Evolutionary conservation across 192 early-diverging fungal species (phyloP).

Genomic region (Mortierella antarctica): DNA sequence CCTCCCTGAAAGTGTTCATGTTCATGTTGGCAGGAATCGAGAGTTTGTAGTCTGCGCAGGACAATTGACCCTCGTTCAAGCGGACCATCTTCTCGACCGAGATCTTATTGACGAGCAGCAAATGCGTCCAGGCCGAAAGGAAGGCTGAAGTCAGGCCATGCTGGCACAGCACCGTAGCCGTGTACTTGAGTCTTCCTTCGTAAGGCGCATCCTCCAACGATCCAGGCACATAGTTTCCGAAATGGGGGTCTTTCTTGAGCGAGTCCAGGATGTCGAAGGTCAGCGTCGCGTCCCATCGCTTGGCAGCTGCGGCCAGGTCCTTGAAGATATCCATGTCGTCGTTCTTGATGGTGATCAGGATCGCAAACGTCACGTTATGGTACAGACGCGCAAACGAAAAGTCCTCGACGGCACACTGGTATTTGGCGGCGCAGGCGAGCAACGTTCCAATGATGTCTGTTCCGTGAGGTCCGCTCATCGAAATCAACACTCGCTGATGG

Average conservation of each 20-base stretch:
- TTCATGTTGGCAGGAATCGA: conserved; percentile 77
- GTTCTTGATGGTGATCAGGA: conserved; percentile 78
- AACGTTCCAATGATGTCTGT: conserved; percentile 92
- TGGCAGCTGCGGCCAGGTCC: conserved; percentile 78
- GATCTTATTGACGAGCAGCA: conserved; percentile 80
- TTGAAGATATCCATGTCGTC: conserved; percentile 83
- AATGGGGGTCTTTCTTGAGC: conserved; percentile 54
- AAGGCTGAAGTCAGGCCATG: conserved; percentile 81
- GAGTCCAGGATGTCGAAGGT: conserved; percentile 82
- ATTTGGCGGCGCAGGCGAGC: conserved; percentile 76
- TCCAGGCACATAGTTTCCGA: conserved; percentile 52
- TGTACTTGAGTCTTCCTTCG: conserved; percentile 83
- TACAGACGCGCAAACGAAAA: conserved; percentile 90
- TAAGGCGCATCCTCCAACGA: conserved; percentile 90
- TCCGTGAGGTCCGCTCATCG: conserved; percentile 87
- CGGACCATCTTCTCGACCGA: conserved; percentile 91
- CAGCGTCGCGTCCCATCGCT: conserved; percentile 88
- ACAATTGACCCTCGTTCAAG: conserved; percentile 73
- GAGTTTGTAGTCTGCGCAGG: conserved; percentile 87
- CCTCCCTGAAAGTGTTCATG: conserved; percentile 74
- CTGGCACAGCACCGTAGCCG: conserved; percentile 89
- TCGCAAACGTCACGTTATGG: conserved; percentile 95
- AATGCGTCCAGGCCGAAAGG: conserved; percentile 81
- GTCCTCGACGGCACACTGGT: conserved; percentile 84
- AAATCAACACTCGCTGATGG: conserved; percentile 83